Conservation (phyloP, 768 basidiomycete species). For the Auricularia cornea region DNA sequence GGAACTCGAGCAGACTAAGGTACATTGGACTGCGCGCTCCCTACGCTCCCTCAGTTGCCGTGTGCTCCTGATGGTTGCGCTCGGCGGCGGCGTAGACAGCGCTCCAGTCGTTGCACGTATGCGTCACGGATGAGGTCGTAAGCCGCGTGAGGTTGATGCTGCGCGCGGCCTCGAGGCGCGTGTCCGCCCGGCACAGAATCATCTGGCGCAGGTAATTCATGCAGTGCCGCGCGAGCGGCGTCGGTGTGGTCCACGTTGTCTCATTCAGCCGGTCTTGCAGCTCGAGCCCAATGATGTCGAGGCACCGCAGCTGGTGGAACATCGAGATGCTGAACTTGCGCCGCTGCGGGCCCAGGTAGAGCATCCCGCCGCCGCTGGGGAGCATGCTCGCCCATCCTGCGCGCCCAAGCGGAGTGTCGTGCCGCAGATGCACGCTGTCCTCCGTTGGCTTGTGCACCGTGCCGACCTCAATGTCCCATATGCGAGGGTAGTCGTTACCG, state of each 20-base stretch:
- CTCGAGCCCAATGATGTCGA: slow-evolving; percentile 27
- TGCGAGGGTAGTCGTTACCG: slow-evolving; percentile 22
- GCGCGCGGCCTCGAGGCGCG: slow-evolving; percentile 24
- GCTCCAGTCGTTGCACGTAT: slow-evolving; percentile 36
- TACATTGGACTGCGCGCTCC: no score
- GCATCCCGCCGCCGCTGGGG: slow-evolving; percentile 14
- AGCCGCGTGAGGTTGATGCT: slow-evolving; percentile 27
- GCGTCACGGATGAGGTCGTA: slow-evolving; percentile 27
- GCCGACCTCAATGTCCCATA: neutral
- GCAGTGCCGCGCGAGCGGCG: slow-evolving; percentile 21
- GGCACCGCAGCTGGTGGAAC: slow-evolving; percentile 34
- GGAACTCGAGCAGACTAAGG: no score
- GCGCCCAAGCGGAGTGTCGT: neutral
- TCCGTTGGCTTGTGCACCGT: slow-evolving; percentile 8
- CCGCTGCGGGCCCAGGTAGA: slow-evolving; percentile 17
- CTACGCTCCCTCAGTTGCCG: neutral
- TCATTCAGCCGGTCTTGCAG: slow-evolving; percentile 8
- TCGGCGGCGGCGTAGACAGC: slow-evolving; percentile 26
- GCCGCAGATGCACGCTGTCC: slow-evolving; percentile 18
- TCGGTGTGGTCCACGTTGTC: neutral
- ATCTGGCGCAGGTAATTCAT: slow-evolving; percentile 34
- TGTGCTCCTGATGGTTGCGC: slow-evolving; percentile 28
- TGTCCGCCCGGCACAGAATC: slow-evolving; percentile 28
- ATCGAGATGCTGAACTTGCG: slow-evolving; percentile 28
- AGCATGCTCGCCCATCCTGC: slow-evolving; percentile 20